phyloP scores from a whole-genome alignment of 2,329 filamentous ascomycete species.

The Alternaria triticina region DNA sequence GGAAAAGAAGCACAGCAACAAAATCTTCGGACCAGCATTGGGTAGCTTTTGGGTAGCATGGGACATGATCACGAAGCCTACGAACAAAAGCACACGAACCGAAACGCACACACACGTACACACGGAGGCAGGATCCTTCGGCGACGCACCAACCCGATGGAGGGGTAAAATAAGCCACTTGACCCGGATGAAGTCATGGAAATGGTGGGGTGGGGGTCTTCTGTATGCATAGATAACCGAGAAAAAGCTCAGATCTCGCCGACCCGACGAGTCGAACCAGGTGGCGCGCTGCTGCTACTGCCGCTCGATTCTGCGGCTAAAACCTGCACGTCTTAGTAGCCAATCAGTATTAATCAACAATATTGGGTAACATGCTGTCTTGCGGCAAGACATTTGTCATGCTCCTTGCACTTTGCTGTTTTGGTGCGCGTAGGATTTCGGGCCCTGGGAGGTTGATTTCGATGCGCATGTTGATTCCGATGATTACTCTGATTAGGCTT shows the following conservation, averaged over 20 bases:
- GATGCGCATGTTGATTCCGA: background rate
- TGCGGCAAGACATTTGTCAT: constrained; percentile 12
- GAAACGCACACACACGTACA: constrained; percentile 6
- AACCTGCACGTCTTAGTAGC: constrained; percentile 10
- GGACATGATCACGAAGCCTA: background rate
- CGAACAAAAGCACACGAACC: constrained; percentile 1
- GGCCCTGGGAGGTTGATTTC: background rate
- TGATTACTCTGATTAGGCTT: background rate
- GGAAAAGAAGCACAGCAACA: background rate
- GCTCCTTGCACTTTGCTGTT: background rate
- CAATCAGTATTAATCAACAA: constrained; percentile 20
- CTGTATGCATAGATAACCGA: constrained; percentile 13
- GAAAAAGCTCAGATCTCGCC: constrained; percentile 14
- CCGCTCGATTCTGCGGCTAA: constrained; percentile 12
- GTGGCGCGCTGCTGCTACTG: constrained; percentile 1
- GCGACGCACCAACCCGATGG: constrained; percentile 11
- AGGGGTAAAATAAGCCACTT: constrained; percentile 14
- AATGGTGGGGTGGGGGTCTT: constrained; percentile 8
- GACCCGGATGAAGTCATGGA: constrained; percentile 23
- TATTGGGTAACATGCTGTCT: constrained; percentile 9
- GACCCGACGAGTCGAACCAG: constrained; percentile 10
- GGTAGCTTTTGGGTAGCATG: constrained; percentile 1
- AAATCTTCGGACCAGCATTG: background rate
- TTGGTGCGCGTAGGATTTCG: background rate
- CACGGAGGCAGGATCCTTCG: constrained; percentile 4